These are phyloP conservation scores for Pelargonium cotyledonis DNA, from an alignment of 441 rosid species.

Conservation along the genomic window DNA sequence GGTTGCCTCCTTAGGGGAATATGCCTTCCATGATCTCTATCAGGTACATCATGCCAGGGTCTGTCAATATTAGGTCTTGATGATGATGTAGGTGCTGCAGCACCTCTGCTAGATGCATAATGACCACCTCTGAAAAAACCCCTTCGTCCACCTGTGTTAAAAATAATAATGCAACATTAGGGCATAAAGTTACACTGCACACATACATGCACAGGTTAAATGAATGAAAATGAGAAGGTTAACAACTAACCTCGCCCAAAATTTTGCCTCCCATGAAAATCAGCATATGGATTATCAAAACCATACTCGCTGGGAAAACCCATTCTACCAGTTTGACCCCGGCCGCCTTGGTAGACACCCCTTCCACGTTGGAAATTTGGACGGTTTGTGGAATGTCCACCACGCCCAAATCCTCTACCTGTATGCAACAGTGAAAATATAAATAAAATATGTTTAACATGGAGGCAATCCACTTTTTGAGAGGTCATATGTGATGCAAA, in stretches of 20 bases:
- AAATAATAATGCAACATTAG: slow-evolving; percentile 7
- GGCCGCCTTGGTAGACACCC: slow-evolving; percentile 36
- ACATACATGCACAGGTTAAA: background rate
- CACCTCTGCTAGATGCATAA: slow-evolving; percentile 31
- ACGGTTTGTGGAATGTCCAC: slow-evolving; percentile 34
- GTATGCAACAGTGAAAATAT: slow-evolving; percentile 15
- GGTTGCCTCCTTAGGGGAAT: slow-evolving; percentile 35
- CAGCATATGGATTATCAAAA: slow-evolving; percentile 25
- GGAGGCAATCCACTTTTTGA: background rate
- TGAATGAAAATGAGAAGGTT: background rate
- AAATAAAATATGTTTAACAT: background rate
- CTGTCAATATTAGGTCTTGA: slow-evolving; percentile 38
- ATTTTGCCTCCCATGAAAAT: slow-evolving; percentile 36
- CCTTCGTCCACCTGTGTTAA: slow-evolving; percentile 42
- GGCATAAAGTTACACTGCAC: slow-evolving; percentile 8
- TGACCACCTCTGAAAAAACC: slow-evolving; percentile 41
- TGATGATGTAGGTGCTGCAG: slow-evolving; percentile 30
- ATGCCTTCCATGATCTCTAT: slow-evolving; percentile 31
- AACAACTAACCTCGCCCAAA: slow-evolving; percentile 28
- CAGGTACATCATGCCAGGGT: slow-evolving; percentile 37
- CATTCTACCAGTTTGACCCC: slow-evolving; percentile 32
- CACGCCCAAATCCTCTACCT: slow-evolving; percentile 44
- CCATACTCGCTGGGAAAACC: slow-evolving; percentile 29
- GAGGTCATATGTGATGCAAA: background rate
- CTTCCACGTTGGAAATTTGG: slow-evolving; percentile 35